These are phyloP conservation scores for Podospora conica DNA, from an alignment of 495 filamentous ascomycete genomes.

Conservation along the genomic window DNA sequence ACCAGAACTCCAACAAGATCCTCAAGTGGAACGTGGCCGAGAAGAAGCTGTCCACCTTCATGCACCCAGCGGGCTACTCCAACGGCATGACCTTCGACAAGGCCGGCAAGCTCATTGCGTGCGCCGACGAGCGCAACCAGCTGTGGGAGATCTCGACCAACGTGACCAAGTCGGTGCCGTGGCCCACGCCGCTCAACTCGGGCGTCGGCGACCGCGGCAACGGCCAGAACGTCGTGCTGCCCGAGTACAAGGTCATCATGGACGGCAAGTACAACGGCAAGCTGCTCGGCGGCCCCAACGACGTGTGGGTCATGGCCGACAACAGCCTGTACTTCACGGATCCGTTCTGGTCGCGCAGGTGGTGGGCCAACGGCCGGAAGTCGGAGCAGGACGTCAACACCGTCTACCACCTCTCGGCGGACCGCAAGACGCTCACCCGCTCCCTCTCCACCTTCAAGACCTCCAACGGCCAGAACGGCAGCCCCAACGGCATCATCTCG, in stretches of 20 bases:
- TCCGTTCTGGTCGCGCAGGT: slow-evolving; percentile 16
- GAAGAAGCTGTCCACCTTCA: slow-evolving; percentile 11
- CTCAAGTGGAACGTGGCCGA: slow-evolving; percentile 12
- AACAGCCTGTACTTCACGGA: slow-evolving; percentile 18
- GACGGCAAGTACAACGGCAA: slow-evolving; percentile 19
- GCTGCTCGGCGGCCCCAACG: slow-evolving; percentile 16
- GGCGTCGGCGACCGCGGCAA: slow-evolving; percentile 9
- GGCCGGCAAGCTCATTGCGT: slow-evolving; percentile 14
- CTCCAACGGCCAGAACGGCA: slow-evolving; percentile 12
- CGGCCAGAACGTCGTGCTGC: slow-evolving; percentile 13
- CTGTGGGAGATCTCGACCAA: slow-evolving; percentile 18
- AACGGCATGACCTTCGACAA: slow-evolving; percentile 18
- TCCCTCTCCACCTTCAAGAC: slow-evolving; percentile 9
- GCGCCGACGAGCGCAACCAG: slow-evolving; percentile 19
- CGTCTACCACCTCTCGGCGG: slow-evolving; percentile 14
- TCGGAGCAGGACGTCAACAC: slow-evolving; percentile 14
- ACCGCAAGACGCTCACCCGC: slow-evolving; percentile 15
- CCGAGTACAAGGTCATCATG: slow-evolving; percentile 16
- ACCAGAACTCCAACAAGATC: slow-evolving; percentile 18
- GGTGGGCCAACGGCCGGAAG: slow-evolving; percentile 8
- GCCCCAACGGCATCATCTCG: slow-evolving; percentile 14
- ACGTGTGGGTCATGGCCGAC: slow-evolving; percentile 14
- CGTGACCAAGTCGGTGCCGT: slow-evolving; percentile 12
- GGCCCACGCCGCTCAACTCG: slow-evolving; percentile 10
- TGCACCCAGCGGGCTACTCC: slow-evolving; percentile 16